A percentile compares a stretch with the other conserved stretches of the same genome.
These are phyloP conservation scores for Podospora conica DNA, from an alignment of 495 filamentous ascomycete species.

Conservation along the genomic window DNA sequence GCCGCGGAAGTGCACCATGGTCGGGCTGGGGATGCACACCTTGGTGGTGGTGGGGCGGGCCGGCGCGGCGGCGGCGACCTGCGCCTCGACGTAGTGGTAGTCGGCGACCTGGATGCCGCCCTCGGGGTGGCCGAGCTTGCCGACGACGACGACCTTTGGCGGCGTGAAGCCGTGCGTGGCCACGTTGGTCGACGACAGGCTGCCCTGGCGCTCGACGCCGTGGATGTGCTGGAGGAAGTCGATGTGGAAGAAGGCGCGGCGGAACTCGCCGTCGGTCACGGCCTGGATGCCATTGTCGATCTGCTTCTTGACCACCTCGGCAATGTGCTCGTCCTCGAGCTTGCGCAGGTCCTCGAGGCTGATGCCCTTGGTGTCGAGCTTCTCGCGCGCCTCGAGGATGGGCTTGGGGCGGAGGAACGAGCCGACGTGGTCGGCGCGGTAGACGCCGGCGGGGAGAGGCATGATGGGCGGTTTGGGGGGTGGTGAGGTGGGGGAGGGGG, in stretches of 20 bases:
- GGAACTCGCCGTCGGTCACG: constrained; percentile 68
- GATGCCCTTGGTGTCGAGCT: constrained; percentile 43
- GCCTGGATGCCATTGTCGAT: constrained; percentile 55
- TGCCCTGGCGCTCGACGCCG: constrained; percentile 39
- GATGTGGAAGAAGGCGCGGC: constrained; percentile 47
- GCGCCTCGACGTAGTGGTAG: constrained; percentile 49
- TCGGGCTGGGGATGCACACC: constrained; percentile 57
- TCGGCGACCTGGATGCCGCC: constrained; percentile 52
- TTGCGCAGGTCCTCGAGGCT: constrained; percentile 36
- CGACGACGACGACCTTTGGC: constrained; percentile 39
- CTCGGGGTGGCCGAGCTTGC: constrained; percentile 39
- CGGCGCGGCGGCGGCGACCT: constrained; percentile 34
- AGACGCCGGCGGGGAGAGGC: constrained; percentile 43
- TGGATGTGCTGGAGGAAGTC: constrained; percentile 41
- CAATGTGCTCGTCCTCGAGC: constrained; percentile 62
- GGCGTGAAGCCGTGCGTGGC: constrained; percentile 39
- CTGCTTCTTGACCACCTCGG: constrained; percentile 54
- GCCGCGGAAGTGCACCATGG: constrained; percentile 64
- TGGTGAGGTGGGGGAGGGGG: neutral
- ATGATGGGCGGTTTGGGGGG: constrained; percentile 22
- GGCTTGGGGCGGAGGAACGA: constrained; percentile 39
- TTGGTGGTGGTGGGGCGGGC: constrained; percentile 48
- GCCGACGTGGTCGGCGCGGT: constrained; percentile 47
- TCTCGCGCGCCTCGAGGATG: constrained; percentile 36
- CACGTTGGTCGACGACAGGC: constrained; percentile 38